phyloP scores from a whole-genome alignment of 2,329 filamentous ascomycete species.

The Cryphonectria nitschkei region DNA sequence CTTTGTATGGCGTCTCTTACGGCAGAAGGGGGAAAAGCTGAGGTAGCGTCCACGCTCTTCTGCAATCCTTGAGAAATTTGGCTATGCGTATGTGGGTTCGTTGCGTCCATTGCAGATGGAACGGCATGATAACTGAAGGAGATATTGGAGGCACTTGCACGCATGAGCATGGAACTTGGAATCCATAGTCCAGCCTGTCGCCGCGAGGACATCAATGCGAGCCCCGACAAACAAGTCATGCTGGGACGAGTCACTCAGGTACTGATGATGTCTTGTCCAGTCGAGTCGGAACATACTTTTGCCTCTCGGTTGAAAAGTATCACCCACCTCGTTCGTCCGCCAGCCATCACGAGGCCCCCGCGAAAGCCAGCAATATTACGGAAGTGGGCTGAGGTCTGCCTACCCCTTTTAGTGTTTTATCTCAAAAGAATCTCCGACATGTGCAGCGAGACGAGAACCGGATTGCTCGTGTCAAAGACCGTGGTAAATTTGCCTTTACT shows the following conservation, averaged over 20 bases:
- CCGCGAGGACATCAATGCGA: not conserved
- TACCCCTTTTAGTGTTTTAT: not conserved
- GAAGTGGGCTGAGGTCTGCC: not conserved
- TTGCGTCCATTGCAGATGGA: not conserved
- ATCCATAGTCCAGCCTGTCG: not conserved
- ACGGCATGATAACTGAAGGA: not conserved
- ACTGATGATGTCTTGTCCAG: not conserved
- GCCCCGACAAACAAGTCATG: not conserved
- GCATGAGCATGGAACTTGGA: not conserved
- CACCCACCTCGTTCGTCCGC: not conserved
- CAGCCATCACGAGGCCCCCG: not conserved
- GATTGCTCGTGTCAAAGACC: not conserved
- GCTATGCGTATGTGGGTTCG: not conserved
- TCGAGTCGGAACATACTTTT: too few relatives aligned
- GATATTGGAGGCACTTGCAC: not conserved
- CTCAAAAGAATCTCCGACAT: not conserved
- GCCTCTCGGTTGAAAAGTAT: not conserved
- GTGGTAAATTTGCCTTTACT: not conserved
- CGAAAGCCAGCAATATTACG: not conserved
- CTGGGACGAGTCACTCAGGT: not conserved
- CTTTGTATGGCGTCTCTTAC: too few relatives aligned
- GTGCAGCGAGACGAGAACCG: not conserved
- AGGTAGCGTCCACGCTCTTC: too few relatives aligned
- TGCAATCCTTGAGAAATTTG: not conserved
- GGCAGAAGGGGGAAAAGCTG: too few relatives aligned